Base-by-base conservation (phyloP, 306 rosid species). In the Trifolium repens region DNA sequence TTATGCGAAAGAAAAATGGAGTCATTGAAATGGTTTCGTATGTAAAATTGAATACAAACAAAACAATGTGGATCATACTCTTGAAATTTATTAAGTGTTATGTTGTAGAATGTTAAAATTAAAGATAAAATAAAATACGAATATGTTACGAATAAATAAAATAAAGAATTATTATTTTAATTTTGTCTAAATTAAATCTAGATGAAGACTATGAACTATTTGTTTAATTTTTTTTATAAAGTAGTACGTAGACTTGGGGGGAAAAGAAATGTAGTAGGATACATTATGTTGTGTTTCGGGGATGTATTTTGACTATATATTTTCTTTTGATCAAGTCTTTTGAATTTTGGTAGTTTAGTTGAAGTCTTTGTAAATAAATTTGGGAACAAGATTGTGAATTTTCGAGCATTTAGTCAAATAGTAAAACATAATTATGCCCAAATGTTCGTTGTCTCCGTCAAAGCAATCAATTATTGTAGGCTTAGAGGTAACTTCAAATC, bases 381-480 rank as follows among this genome's bases (percentile, higher is more conserved):
- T 63, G 59, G 61, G 75, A 57, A 63, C 71, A 34, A 17, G 32
- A 66, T 71, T 70, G 64, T 67, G 75, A 83, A 55, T 58, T 80
- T 3, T 39, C 0, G 62, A 37, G 39, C 55, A 24, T 50, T 64
- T 63, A 62, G 86, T 78, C 74, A 65, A 79, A 49, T 9, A 49
- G 7, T 55, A 59, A 59, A 44, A 79, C 82, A 82, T 57, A 14
- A 70, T 62, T 74, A 46, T 24, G 55, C 53, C 8, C 37, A 73
- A 80, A 58, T 46, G 50, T 7, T 40, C 52, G 16, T 57, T 62
- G 70, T 67, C 60, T 11, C 57, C 71, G 17, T 74, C 58, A 73
- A 65, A 27, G 46, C 19, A 35, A 72, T 57, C 50, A 7, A 58
- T 12, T 39, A 58, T 12, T 39, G 9, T 37, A 37, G 42, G 9